Conservation (phyloP, 345 rosid genomes). For the Camelina laxa region DNA sequence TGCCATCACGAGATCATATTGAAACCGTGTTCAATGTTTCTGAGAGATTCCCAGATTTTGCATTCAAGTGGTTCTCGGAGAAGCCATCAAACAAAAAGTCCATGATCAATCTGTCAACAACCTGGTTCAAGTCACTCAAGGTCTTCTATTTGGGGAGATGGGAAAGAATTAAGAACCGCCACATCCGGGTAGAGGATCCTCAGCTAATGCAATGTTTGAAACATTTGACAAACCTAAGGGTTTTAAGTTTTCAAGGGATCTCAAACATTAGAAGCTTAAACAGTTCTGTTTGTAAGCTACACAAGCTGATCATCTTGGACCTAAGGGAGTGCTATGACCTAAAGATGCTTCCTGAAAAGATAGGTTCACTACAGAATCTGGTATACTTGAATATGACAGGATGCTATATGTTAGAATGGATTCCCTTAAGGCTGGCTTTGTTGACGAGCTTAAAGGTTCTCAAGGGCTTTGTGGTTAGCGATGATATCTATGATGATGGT, state of each 20-base stretch:
- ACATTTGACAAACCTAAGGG: constrained; percentile 29
- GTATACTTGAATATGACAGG: too few relatives aligned
- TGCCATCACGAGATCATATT: not conserved
- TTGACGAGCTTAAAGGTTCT: too few relatives aligned
- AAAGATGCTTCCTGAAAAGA: constrained; percentile 46
- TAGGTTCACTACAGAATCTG: constrained; percentile 37
- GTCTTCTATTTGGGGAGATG: constrained; percentile 54
- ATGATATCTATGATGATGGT: too few relatives aligned
- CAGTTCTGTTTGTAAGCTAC: constrained; percentile 26
- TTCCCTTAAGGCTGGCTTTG: too few relatives aligned
- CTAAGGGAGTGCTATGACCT: constrained; percentile 56
- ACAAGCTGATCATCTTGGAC: constrained; percentile 50
- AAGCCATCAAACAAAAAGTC: not conserved
- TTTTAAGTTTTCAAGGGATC: constrained; percentile 59
- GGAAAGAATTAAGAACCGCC: constrained; percentile 39
- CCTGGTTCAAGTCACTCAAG: constrained; percentile 24
- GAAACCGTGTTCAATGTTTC: constrained; percentile 52
- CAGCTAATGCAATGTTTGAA: constrained; percentile 31
- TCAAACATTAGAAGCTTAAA: constrained; percentile 45
- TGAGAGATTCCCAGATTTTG: constrained; percentile 46
- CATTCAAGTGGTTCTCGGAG: constrained; percentile 39
- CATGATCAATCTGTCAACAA: too few relatives aligned
- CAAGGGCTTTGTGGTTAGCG: too few relatives aligned
- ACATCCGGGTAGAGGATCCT: constrained; percentile 39
- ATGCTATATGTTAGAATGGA: too few relatives aligned